Base-by-base conservation (phyloP, 2,329 filamentous ascomycete species). In the Calonectria crousiana region DNA sequence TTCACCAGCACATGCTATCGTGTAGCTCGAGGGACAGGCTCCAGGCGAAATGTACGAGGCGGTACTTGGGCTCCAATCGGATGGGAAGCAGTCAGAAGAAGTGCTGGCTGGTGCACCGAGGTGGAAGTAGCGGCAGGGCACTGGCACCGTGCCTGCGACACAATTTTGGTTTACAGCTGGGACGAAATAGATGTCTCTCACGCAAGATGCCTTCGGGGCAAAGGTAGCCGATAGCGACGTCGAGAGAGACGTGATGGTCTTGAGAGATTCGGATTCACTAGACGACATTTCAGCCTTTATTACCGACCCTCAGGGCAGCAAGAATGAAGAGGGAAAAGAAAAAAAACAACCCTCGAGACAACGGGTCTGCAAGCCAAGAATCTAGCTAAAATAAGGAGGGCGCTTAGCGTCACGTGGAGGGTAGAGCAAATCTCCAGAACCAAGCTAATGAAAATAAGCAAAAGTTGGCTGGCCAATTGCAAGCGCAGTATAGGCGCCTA, bases 161-260 rank as follows among this genome's bases (percentile, higher is more conserved):
- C 60, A 65, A 10, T 65, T 65, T 32, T 44, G 38, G 23, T 47
- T 32, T 32, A 47, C 38, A 9, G 60, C 60, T 30, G 36, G 38
- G 10, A 65, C 60, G 13, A 65, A 65, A 4, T 65, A 65, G 4
- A 65, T 65, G 38, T 65, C 60, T 34, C 60, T 65, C 38, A 65
- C 38, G 28, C 60, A 65, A 23, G 60, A 65, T 3, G 60, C 11
- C 10, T 47, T 28, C 8, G 60, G 60, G 3, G 60, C 13, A 32
- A 65, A 65, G 6, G 60, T 65, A 23, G 60, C 38, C 6, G 58
- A 28, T 18, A 64, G 23, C 16, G 58, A 30, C 14, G 36, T 20
- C 23, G 26, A 13, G 28, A 60, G 20, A 2, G 56, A 36, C n/a
- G 56, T 60, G 26, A 65, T 26, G 16, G 56, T 38, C 38, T n/a